These are phyloP conservation scores for Oryza punctata DNA, from an alignment of 176 grass and related monocot species.

Conservation along the genomic window DNA sequence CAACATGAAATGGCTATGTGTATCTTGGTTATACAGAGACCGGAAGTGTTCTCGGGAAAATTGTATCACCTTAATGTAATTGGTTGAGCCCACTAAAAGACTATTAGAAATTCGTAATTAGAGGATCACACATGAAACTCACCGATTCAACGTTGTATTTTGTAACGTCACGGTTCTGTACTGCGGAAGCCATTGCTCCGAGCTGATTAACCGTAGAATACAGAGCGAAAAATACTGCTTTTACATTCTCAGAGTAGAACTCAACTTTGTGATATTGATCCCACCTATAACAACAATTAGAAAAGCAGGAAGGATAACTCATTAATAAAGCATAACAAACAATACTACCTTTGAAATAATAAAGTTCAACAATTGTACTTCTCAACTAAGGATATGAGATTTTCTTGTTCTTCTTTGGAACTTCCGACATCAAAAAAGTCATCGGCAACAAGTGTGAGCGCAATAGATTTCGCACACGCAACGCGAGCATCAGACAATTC, in stretches of 20 bases:
- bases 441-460: slow-evolving; percentile 63
- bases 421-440: slow-evolving; percentile 83
- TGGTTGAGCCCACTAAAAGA: no score
- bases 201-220: slow-evolving; percentile 56
- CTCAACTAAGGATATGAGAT: slow-evolving; percentile 60
- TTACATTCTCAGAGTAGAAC: slow-evolving; percentile 61
- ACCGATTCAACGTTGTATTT: slow-evolving; percentile 59
- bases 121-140: slow-evolving; percentile 16
- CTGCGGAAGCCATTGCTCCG: slow-evolving; percentile 44
- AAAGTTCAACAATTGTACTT: slow-evolving; percentile 40
- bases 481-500: slow-evolving; percentile 64
- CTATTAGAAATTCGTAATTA: no score
- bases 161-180: slow-evolving; percentile 53
- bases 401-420: slow-evolving; percentile 75
- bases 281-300: slow-evolving; percentile 48
- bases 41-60: no score
- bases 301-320: background rate
- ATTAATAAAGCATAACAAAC: no score
- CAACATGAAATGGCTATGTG: background rate
- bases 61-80: no score
- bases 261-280: slow-evolving; percentile 43
- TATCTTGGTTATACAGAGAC: no score
- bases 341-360: background rate
- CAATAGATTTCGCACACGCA: slow-evolving; percentile 58
- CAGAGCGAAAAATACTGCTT: slow-evolving; percentile 63